These are phyloP conservation scores for Dactylorhiza incarnata DNA, from an alignment of 106 monocot species.

Conservation along the genomic window DNA sequence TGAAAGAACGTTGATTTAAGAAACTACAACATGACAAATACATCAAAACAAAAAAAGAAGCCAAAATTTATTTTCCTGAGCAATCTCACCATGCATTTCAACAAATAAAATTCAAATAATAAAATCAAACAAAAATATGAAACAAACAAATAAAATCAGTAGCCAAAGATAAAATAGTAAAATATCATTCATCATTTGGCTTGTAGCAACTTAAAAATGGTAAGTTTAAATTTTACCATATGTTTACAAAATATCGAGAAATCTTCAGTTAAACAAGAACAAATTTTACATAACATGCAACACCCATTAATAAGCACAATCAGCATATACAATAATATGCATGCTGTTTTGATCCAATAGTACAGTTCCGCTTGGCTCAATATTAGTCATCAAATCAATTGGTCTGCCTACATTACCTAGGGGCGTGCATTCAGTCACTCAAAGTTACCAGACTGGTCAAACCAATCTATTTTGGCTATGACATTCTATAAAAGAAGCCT, in stretches of 20 bases:
- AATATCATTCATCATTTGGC: background rate
- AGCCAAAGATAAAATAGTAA: background rate
- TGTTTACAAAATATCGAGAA: background rate
- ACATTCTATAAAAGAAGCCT: background rate
- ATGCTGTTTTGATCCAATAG: background rate
- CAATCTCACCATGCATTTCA: background rate
- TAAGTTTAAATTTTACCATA: background rate
- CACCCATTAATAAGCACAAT: background rate
- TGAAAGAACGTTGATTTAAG: slow-evolving; percentile 19
- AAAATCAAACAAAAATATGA: background rate
- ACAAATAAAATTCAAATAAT: background rate
- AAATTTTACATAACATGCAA: background rate
- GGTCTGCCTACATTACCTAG: background rate
- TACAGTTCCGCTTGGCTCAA: background rate
- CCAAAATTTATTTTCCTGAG: background rate
- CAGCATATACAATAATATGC: background rate
- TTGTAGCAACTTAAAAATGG: background rate
- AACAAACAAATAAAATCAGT: background rate
- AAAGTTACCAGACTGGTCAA: background rate
- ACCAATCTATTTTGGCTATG: background rate
- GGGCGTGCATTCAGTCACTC: background rate
- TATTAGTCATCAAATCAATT: background rate
- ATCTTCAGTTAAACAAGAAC: background rate
- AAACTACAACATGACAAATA: background rate
- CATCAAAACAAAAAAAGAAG: background rate